Conservation (phyloP, 306 rosid species). For the Datisca glomerata region DNA sequence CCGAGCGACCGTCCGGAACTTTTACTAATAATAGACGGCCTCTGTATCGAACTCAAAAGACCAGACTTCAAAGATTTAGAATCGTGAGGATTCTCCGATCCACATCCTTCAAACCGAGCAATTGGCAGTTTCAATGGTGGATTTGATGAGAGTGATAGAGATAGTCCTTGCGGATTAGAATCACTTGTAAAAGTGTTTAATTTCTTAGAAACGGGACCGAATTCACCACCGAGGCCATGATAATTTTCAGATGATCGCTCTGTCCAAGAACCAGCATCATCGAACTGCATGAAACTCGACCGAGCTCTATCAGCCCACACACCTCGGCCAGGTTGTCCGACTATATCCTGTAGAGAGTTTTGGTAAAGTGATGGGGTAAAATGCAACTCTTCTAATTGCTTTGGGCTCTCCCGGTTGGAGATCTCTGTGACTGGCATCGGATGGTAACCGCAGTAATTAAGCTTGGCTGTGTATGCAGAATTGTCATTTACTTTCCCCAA, state of each 20-base stretch:
- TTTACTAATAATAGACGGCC: conserved; percentile 33
- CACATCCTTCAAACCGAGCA: conserved; percentile 21
- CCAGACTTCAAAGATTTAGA: conserved; percentile 12
- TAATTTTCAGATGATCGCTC: conserved; percentile 15
- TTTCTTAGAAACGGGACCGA: conserved; percentile 16
- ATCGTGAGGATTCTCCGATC: conserved; percentile 21
- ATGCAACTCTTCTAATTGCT: conserved; percentile 28
- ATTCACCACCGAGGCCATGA: conserved; percentile 12
- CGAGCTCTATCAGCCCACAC: conserved; percentile 28
- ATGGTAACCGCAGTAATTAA: conserved; percentile 12
- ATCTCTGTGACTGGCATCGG: conserved; percentile 6
- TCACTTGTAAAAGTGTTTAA: conserved; percentile 20
- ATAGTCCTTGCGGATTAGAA: conserved; percentile 58
- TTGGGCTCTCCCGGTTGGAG: conserved; percentile 16
- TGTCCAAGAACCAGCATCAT: conserved; percentile 26
- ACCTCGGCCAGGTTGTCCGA: conserved; percentile 18
- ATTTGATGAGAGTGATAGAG: conserved; percentile 74
- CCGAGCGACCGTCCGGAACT: conserved; percentile 43
- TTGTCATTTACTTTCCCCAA: conserved; percentile 16
- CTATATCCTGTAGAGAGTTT: conserved; percentile 39
- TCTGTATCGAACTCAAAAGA: conserved; percentile 14
- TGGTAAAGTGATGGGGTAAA: conserved; percentile 24
- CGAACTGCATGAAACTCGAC: conserved; percentile 21
- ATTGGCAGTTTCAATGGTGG: conserved; percentile 25
- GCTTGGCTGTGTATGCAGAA: conserved; percentile 17